phyloP scores from a whole-genome alignment of 331 rosid genomes.

The Quercus phellos region DNA sequence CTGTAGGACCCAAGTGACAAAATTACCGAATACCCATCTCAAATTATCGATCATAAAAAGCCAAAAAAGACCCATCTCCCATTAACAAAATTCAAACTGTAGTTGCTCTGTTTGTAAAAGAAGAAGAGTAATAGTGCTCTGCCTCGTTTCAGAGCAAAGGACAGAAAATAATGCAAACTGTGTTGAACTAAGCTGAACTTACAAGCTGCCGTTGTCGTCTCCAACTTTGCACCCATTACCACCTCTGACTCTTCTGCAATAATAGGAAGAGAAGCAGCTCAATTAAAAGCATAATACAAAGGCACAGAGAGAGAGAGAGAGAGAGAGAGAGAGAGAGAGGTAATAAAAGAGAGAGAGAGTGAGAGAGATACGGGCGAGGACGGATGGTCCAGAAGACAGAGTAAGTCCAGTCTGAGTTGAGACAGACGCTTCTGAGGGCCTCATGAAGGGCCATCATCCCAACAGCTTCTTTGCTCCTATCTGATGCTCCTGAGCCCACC shows the following conservation, averaged over 20 bases:
- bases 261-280: constrained; percentile 19
- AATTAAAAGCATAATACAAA: constrained; percentile 6
- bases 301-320: neutral
- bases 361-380: constrained; percentile 85
- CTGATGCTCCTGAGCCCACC: constrained; percentile 99
- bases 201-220: constrained; percentile 96
- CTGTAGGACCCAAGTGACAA: constrained; percentile 4
- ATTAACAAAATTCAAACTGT: neutral
- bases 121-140: neutral
- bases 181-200: constrained; percentile 15
- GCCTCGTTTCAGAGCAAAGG: constrained; percentile 3
- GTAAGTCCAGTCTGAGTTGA: constrained; percentile 98
- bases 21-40: neutral
- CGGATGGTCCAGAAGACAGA: constrained; percentile 99
- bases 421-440: constrained; percentile 98
- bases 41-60: neutral
- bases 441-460: constrained; percentile 99
- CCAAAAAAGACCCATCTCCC: neutral
- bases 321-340: neutral
- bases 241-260: constrained; percentile 87
- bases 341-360: neutral
- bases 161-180: neutral
- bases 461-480: constrained; percentile 99
- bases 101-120: neutral
- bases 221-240: constrained; percentile 99